Evolutionary conservation across 2,329 filamentous ascomycete species (phyloP).

Genomic region (Phaeosphaeria sp.): DNA sequence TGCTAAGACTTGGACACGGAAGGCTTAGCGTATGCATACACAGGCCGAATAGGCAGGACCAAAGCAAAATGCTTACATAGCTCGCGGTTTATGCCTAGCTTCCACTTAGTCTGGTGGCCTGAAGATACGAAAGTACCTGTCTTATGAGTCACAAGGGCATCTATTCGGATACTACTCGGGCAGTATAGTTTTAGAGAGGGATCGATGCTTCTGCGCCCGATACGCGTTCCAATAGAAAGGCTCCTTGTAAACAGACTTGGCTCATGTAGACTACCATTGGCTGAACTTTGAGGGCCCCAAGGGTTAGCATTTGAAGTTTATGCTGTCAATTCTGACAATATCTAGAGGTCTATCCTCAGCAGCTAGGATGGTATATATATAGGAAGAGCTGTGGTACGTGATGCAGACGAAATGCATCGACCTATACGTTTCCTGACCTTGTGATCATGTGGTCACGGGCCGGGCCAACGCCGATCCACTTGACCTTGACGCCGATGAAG

Average conservation of each 20-base stretch:
- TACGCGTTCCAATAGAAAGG: too few relatives aligned
- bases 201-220: too few relatives aligned
- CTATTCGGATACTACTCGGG: too few relatives aligned
- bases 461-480: constrained; percentile 72
- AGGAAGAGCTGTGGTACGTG: neutral
- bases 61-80: neutral
- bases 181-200: too few relatives aligned
- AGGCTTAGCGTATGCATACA: neutral
- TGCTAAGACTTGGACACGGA: neutral
- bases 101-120: neutral
- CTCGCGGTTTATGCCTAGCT: neutral
- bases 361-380: neutral
- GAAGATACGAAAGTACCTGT: neutral
- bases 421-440: constrained; percentile 30
- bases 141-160: neutral
- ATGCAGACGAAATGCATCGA: neutral
- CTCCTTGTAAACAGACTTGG: neutral
- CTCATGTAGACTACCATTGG: neutral
- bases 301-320: neutral
- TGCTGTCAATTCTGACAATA: neutral
- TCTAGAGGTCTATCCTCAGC: neutral
- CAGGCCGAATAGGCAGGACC: neutral
- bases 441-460: constrained; percentile 70
- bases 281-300: neutral
- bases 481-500: constrained; percentile 68